Evolutionary conservation across 2,329 filamentous ascomycete species (phyloP).

Genomic region (Magnaporthiopsis rhizophila): DNA sequence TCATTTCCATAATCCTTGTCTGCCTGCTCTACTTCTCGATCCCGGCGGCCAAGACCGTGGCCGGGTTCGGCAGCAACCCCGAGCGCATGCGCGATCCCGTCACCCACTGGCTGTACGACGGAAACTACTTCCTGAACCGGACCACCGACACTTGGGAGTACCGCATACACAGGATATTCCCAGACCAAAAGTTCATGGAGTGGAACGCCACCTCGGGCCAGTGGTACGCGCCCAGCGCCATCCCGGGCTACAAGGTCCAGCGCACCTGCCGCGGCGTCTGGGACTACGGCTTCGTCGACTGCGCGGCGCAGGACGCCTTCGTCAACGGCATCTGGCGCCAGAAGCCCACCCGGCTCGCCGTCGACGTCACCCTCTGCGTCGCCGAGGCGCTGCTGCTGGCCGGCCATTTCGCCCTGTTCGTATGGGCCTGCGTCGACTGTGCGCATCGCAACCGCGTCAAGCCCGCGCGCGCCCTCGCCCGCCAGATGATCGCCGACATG

Average conservation of each 20-base stretch:
- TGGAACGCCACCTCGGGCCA: slow-evolving; percentile 3
- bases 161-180: slow-evolving; percentile 1
- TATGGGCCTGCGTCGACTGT: slow-evolving; percentile 15
- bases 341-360: background rate
- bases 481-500: background rate
- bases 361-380: background rate
- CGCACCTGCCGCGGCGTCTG: slow-evolving; percentile 10
- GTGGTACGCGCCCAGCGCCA: background rate
- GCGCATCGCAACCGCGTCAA: background rate
- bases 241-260: background rate
- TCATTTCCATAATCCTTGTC: slow-evolving; percentile 12
- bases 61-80: background rate
- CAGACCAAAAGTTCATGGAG: background rate
- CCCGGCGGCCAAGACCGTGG: background rate
- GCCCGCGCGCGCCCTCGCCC: background rate
- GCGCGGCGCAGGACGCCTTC: slow-evolving; percentile 12
- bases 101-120: slow-evolving; percentile 7
- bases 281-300: slow-evolving; percentile 7
- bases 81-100: background rate
- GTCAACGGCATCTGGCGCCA: slow-evolving; percentile 11
- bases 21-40: slow-evolving; percentile 1
- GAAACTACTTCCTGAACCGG: slow-evolving; percentile 5
- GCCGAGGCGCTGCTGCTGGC: slow-evolving; percentile 36
- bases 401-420: slow-evolving; percentile 25
- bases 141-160: slow-evolving; percentile 12